Evolutionary conservation across 163 green algal species (phyloP).

Genomic region (Coccomyxa subellipsoidea): DNA sequence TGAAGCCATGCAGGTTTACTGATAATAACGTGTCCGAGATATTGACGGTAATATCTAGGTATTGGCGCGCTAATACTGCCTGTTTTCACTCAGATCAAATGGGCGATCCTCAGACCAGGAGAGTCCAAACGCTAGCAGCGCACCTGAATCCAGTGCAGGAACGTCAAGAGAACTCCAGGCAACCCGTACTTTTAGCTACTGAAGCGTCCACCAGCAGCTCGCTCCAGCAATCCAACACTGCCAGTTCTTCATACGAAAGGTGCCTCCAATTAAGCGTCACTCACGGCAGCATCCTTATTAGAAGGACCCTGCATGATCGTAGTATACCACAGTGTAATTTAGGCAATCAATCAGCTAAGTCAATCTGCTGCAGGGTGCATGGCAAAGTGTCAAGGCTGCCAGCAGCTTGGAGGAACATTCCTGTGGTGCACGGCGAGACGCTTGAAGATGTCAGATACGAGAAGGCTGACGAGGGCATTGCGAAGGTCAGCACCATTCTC

Average conservation of each 20-base stretch:
- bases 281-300: background rate
- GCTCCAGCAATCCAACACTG: background rate
- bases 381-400: slow-evolving; percentile 69
- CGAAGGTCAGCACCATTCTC: slow-evolving; percentile 62
- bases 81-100: background rate
- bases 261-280: background rate
- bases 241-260: background rate
- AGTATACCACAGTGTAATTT: too few species aligned
- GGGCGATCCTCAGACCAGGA: background rate
- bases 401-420: slow-evolving; percentile 58
- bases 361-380: slow-evolving; percentile 60
- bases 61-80: too few species aligned
- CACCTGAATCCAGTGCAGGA: background rate
- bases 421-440: slow-evolving; percentile 45
- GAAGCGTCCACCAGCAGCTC: background rate
- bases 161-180: background rate
- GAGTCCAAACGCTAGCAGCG: background rate
- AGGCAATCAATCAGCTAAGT: too few species aligned
- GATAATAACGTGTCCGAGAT: too few species aligned
- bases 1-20: too few species aligned
- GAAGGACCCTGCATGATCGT: too few species aligned
- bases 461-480: slow-evolving; percentile 85
- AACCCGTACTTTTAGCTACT: background rate
- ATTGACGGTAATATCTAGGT: too few species aligned
- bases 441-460: slow-evolving; percentile 90